Evolutionary conservation across 2,329 filamentous ascomycete species (phyloP).

Genomic region (Fusarium sambucinum): DNA sequence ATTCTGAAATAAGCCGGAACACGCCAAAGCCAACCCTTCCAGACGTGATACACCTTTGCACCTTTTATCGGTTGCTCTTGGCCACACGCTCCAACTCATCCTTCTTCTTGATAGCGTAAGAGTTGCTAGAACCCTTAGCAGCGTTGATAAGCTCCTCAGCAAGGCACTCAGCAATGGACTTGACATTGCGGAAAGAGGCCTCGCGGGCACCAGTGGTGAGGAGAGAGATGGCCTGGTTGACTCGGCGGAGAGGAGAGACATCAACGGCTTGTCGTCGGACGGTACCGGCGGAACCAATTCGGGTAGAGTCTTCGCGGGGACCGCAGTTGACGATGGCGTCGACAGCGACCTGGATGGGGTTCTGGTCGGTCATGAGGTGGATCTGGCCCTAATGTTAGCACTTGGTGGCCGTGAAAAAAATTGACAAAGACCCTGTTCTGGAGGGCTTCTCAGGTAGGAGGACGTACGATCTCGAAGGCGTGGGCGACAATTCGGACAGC

Average conservation of each 20-base stretch:
- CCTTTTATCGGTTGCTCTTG: constrained; percentile 99
- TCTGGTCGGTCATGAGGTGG: constrained; percentile 99
- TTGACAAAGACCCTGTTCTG: constrained; percentile 5
- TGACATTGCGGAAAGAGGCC: constrained; percentile 99
- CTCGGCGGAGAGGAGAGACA: constrained; percentile 98
- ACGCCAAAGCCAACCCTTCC: constrained; percentile 58
- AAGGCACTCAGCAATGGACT: constrained; percentile 99
- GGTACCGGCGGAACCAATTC: constrained; percentile 99
- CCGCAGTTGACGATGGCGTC: constrained; percentile 99
- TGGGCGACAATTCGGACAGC: constrained; percentile 99
- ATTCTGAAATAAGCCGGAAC: constrained; percentile 61
- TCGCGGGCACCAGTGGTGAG: constrained; percentile 99
- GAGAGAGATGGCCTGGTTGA: constrained; percentile 99
- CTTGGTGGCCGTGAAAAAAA: constrained; percentile 10
- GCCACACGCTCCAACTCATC: constrained; percentile 99
- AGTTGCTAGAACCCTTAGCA: constrained; percentile 99
- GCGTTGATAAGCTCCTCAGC: constrained; percentile 99
- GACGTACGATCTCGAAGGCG: constrained; percentile 98
- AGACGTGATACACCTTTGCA: constrained; percentile 51
- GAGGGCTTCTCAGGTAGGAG: constrained; percentile 49
- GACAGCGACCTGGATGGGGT: constrained; percentile 99
- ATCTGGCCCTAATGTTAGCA: constrained; percentile 71
- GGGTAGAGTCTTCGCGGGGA: constrained; percentile 99
- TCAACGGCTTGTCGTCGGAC: constrained; percentile 99
- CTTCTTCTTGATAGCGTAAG: constrained; percentile 99